Evolutionary conservation across 192 early-diverging fungal genomes (phyloP).

Genomic region (Ambispora gerdemannii): DNA sequence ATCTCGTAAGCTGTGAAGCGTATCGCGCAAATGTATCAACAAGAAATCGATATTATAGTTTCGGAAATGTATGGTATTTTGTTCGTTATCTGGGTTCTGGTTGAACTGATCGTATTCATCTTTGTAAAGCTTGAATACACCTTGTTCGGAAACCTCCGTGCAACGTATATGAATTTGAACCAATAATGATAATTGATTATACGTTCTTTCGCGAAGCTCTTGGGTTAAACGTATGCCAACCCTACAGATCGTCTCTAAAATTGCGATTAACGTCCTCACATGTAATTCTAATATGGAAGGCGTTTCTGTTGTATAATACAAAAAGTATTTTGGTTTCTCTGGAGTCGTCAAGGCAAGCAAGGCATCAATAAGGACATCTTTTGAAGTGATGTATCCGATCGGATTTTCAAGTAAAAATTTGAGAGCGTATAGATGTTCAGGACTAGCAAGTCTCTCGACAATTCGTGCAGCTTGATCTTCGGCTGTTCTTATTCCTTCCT

Average conservation of each 20-base stretch:
- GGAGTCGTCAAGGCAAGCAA: background rate
- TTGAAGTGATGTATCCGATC: background rate
- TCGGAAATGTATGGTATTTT: too few species aligned
- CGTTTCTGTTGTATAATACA: background rate
- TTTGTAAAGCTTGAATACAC: background rate
- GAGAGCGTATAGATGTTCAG: background rate
- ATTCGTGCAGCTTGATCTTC: too few species aligned
- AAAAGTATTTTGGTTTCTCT: background rate
- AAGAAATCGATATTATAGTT: constrained; percentile 21
- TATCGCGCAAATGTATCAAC: constrained; percentile 11
- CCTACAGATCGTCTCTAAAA: background rate
- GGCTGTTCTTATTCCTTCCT: too few species aligned
- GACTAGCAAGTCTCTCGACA: too few species aligned
- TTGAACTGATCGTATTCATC: background rate
- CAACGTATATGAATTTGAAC: background rate
- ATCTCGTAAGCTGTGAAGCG: background rate
- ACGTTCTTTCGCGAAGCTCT: background rate
- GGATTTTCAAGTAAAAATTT: background rate
- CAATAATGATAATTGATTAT: background rate
- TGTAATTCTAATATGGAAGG: background rate
- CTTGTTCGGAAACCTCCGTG: background rate
- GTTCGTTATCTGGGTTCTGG: too few species aligned
- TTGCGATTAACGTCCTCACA: background rate
- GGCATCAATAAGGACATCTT: background rate
- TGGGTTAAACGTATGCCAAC: background rate